Evolutionary conservation across 202 grass and related monocot genomes (phyloP), one percentile per base, ranked within the genome.

Genomic region (Dendrocalamus latiflorus): DNA sequence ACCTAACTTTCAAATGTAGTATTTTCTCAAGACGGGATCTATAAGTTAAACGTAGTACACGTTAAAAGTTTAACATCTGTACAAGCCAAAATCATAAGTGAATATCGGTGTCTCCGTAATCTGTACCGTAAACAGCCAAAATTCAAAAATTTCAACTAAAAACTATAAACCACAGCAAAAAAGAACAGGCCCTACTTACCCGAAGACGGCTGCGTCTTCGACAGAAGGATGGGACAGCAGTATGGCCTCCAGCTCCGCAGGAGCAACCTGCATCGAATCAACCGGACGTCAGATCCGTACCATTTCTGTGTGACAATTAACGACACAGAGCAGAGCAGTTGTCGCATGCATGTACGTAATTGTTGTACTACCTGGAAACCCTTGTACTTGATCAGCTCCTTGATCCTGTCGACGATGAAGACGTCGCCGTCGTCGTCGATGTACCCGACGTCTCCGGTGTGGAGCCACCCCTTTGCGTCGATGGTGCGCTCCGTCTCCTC

Each of bases 311-410:
- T 16, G 12, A 17, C 24, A 30, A 33, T n/a, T n/a, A n/a, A n/a
- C n/a, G n/a, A n/a, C 45, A 78, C 60, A 65, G 76, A 51, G 76
- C n/a, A n/a, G n/a, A 26, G 47, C 15, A 51, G 14, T n/a, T 0
- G 1, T n/a, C 14, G 18, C 53, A 16, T 15, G 72, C n/a, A 2
- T 25, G n/a, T 1, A n/a, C 49, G 2, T 51, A 6, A 2, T 16
- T n/a, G 20, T 16, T 25, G 13, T 62, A 93, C 91, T n/a, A n/a
- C n/a, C 83, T 97, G 94, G 58, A 97, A 94, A 0, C 92, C 92
- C 89, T 97, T 97, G 88, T 94, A 94, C 84, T 97, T 97, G 78
- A 97, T 97, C 6, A 97, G 86, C 56, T 97, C 94, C 86, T 97
- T 97, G 76, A 97, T 92, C 36, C 92, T 55, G 70, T 97, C 90